Percentiles rank a stretch among this genome's conserved stretches.
Evolutionary conservation across 345 rosid genomes (phyloP).

Genomic region (Pistacia atlantica): DNA sequence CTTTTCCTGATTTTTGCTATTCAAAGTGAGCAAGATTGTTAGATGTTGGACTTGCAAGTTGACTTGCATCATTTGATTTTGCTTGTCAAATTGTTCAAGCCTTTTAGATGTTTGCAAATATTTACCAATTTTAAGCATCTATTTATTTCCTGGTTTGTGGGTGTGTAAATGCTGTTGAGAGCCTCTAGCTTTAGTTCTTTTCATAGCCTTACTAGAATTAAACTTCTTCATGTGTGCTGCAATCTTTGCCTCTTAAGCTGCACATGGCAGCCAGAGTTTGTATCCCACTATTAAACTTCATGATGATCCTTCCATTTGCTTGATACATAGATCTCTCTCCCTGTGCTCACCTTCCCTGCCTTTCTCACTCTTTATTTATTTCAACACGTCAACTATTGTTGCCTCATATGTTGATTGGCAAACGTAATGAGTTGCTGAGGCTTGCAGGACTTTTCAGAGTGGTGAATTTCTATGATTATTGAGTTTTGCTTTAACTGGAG

Average conservation of each 20-base stretch:
- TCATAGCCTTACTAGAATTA: background rate
- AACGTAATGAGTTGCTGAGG: background rate
- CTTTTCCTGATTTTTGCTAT: background rate
- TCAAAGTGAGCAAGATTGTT: background rate
- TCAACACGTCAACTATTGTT: background rate
- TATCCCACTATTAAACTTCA: background rate
- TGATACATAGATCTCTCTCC: background rate
- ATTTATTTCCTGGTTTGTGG: background rate
- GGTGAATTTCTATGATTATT: slow-evolving; percentile 3
- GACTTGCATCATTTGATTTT: background rate
- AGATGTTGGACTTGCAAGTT: background rate
- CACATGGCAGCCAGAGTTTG: background rate
- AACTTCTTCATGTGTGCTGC: background rate
- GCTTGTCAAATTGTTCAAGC: background rate
- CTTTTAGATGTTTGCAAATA: background rate
- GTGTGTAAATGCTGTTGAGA: background rate
- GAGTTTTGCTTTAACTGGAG: too few species aligned
- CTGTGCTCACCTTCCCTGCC: background rate
- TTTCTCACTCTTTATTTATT: background rate
- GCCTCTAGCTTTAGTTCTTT: background rate
- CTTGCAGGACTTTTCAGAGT: background rate
- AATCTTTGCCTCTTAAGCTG: background rate
- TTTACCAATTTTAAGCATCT: background rate
- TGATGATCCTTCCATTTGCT: background rate
- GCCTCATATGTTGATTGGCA: background rate